A percentile compares a stretch with the other conserved stretches of the same genome.
These are phyloP conservation scores for Orbilia ellipsospora DNA, from an alignment of 2,329 filamentous ascomycete genomes.

Conservation along the genomic window DNA sequence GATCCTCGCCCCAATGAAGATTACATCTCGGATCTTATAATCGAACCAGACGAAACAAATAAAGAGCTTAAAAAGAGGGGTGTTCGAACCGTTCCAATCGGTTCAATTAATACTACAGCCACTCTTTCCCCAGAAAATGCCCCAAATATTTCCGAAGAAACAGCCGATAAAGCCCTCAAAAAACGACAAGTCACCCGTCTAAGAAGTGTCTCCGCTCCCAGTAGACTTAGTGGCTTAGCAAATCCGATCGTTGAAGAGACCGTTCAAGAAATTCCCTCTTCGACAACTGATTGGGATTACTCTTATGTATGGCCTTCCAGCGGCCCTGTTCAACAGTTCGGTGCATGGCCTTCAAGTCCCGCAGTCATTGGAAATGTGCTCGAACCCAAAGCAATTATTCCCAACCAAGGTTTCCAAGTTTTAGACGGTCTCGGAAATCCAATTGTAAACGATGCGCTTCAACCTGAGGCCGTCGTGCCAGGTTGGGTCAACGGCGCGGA, in stretches of 20 bases:
- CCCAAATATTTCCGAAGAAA: neutral
- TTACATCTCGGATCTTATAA: neutral
- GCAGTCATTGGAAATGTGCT: slow-evolving; percentile 6
- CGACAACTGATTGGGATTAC: slow-evolving; percentile 1
- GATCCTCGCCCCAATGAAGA: slow-evolving; percentile 19
- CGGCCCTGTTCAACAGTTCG: slow-evolving; percentile 12
- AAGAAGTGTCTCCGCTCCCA: slow-evolving; percentile 27
- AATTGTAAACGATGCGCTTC: slow-evolving; percentile 7
- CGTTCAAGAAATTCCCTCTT: slow-evolving; percentile 18
- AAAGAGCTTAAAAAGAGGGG: slow-evolving; percentile 4
- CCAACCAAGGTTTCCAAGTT: neutral
- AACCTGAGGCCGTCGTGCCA: neutral
- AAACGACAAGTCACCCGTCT: slow-evolving; percentile 22
- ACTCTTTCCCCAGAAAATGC: neutral
- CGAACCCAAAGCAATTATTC: neutral
- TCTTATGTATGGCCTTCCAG: slow-evolving; percentile 28
- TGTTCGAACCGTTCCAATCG: neutral
- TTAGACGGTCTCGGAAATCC: slow-evolving; percentile 7
- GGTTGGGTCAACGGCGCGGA: neutral
- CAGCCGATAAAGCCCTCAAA: neutral
- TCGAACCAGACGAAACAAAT: neutral
- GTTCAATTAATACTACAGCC: neutral
- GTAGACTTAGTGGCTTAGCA: slow-evolving; percentile 8
- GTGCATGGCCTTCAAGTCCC: slow-evolving; percentile 4
- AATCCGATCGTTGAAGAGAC: slow-evolving; percentile 23